Evolutionary conservation across 1,139 yeast genomes (phyloP), one percentile per base, ranked within the genome.

Genomic region (Pichia sp.): DNA sequence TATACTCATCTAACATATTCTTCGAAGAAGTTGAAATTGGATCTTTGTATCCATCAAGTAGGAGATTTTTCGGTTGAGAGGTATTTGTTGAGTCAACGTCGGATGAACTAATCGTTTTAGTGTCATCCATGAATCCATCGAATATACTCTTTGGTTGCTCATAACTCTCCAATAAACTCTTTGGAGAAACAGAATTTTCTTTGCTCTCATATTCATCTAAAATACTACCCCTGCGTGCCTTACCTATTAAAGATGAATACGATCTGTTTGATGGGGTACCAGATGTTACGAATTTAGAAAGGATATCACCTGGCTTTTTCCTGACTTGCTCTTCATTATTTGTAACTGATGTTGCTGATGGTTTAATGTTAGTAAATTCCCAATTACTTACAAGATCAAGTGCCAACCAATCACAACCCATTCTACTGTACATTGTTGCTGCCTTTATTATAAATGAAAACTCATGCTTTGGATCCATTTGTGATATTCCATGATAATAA

Each of bases 351-450:
- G 18, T 21, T 14, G 26, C 37, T 21, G 21, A 15, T 20, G 15
- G 21, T 25, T 39, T 15, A 4, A 6, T 10, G 9, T 22, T 20
- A 5, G 68, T 60, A 54, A 88, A 89, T 25, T 64, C 63, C 96
- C 96, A 89, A 45, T 74, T 75, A 39, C 67, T 66, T 4, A 84
- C 64, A 39, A 88, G 59, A 36, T 78, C 70, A 17, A 84, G 56
- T 0, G 89, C 79, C 36, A 89, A 60, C 48, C 79, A 74, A 52
- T 89, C 95, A 63, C 97, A 89, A 0, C 97, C 97, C 95, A 89
- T 86, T 45, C 95, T 68, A 12, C 77, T 68, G 54, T 86, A 84
- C 43, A 85, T 82, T 35, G 72, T 65, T 11, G 84, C 72, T 7
- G 81, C 80, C 49, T 77, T 75, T 19, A 74, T 56, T 11, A 88